These are phyloP conservation scores for Fusarium nisikadoi DNA, from an alignment of 2,329 filamentous ascomycete genomes.

Conservation along the genomic window DNA sequence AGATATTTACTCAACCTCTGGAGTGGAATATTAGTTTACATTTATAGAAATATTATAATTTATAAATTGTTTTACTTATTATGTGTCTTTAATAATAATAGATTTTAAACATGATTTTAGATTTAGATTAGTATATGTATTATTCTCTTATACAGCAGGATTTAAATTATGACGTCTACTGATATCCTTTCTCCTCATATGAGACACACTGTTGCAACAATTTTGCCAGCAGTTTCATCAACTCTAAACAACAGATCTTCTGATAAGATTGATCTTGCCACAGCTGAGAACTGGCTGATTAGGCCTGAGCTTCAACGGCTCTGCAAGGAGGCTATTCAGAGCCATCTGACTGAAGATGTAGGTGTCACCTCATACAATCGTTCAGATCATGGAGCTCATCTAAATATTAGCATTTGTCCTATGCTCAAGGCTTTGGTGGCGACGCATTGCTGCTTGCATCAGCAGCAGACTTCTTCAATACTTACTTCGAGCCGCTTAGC, in stretches of 20 bases:
- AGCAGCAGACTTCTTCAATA: not conserved
- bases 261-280: not conserved
- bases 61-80: too few relatives aligned
- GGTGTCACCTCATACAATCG: fast-evolving
- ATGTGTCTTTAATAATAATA: too few relatives aligned
- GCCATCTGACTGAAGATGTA: not conserved
- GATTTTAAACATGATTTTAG: too few relatives aligned
- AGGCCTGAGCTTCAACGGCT: not conserved
- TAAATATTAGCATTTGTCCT: not conserved
- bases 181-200: not conserved
- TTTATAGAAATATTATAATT: too few relatives aligned
- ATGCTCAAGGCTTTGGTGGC: not conserved
- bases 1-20: too few relatives aligned
- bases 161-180: not conserved
- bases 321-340: not conserved
- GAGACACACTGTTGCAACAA: not conserved
- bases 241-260: not conserved
- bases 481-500: not conserved
- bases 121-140: too few relatives aligned
- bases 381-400: not conserved
- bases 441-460: not conserved
- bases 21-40: too few relatives aligned
- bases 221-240: not conserved
- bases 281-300: not conserved
- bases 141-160: too few relatives aligned